Percentiles rank a stretch among this genome's conserved stretches.
Conservation (phyloP, 352 stramenopile genomes). For the Thalassiosira exigua region DNA sequence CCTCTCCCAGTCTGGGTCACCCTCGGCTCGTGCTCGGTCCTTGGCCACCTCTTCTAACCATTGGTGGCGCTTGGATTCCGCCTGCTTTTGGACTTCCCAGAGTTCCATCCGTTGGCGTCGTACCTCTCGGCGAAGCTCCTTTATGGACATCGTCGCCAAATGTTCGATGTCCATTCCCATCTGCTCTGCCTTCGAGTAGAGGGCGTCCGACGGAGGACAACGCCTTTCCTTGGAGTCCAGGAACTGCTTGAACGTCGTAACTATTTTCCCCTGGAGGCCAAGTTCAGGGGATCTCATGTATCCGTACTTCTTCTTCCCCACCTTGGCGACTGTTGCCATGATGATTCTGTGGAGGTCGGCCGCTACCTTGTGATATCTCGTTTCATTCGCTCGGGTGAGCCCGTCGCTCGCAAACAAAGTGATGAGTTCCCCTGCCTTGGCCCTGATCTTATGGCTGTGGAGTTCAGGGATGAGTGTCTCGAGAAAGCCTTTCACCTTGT, state of each 20-base stretch:
- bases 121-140: background rate
- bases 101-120: background rate
- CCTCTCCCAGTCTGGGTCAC: conserved; percentile 28
- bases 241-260: background rate
- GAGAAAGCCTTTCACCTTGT: conserved; percentile 25
- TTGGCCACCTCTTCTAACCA: conserved; percentile 27
- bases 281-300: conserved; percentile 32
- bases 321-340: background rate
- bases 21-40: conserved; percentile 18
- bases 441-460: background rate
- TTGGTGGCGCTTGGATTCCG: background rate
- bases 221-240: no score
- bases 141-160: background rate
- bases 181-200: background rate
- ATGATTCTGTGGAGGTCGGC: conserved; percentile 2
- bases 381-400: background rate
- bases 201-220: no score
- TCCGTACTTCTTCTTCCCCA: conserved; percentile 15
- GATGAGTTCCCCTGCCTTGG: conserved; percentile 5
- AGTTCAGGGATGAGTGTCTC: background rate
- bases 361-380: background rate
- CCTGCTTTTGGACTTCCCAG: conserved; percentile 28
- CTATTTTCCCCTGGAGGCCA: background rate
- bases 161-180: conserved; percentile 1
- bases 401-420: background rate